A percentile compares a stretch with the other conserved stretches of the same genome.
These are phyloP conservation scores for Myriosclerotinia curreyana DNA, from an alignment of 2,329 filamentous ascomycete species.

Conservation along the genomic window DNA sequence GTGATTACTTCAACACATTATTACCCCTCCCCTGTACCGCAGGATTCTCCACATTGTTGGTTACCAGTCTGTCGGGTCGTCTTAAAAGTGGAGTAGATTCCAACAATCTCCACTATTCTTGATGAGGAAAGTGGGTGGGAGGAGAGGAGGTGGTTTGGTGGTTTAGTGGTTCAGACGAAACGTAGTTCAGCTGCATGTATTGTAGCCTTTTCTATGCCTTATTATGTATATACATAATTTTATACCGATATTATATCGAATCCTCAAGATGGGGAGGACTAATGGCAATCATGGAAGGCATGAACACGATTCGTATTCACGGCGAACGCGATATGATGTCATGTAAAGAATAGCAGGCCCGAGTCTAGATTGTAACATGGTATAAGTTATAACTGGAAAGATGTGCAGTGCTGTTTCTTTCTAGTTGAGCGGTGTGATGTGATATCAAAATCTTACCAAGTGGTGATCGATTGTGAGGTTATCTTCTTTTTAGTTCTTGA, in stretches of 20 bases:
- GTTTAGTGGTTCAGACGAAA: background rate
- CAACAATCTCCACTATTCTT: constrained; percentile 2
- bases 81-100: constrained; percentile 9
- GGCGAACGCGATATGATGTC: background rate
- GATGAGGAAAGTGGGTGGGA: constrained; percentile 8
- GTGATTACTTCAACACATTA: constrained; percentile 1
- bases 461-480: background rate
- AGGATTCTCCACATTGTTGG: constrained; percentile 3
- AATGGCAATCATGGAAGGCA: background rate
- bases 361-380: constrained; percentile 1
- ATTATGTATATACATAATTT: background rate
- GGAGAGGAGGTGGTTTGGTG: background rate
- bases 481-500: background rate
- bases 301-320: background rate
- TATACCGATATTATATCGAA: too few species aligned
- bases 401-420: background rate
- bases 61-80: constrained; percentile 17
- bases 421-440: constrained; percentile 9
- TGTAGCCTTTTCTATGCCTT: background rate
- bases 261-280: background rate
- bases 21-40: constrained; percentile 5
- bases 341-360: background rate
- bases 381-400: background rate
- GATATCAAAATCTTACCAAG: background rate
- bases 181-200: background rate